A percentile compares a stretch with the other conserved stretches of the same genome.
Evolutionary conservation across 2,329 filamentous ascomycete species (phyloP).

Genomic region (Magnaporthiopsis poae): DNA sequence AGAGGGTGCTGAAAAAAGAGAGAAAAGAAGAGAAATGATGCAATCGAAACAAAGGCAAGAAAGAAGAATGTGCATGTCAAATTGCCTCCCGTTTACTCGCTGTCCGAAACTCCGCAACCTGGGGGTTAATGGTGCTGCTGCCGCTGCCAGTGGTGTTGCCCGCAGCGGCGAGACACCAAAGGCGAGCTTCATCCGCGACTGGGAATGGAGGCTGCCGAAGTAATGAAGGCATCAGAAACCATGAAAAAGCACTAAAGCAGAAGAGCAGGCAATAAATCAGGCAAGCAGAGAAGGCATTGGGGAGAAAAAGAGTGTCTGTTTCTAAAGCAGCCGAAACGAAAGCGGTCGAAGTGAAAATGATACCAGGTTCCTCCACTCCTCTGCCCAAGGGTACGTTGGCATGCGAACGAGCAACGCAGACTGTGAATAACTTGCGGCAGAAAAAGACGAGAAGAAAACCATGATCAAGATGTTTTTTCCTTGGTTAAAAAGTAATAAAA

Average conservation of each 20-base stretch:
- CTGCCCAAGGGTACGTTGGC: not conserved
- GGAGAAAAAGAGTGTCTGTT: not conserved
- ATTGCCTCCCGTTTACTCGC: not conserved
- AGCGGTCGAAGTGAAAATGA: not conserved
- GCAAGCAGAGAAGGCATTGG: not conserved
- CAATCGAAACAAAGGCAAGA: not conserved
- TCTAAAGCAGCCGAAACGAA: not conserved
- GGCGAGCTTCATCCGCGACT: not conserved
- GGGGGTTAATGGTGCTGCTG: no score
- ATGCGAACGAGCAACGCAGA: not conserved
- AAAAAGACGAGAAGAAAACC: not conserved
- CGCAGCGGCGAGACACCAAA: not conserved
- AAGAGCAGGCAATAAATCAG: not conserved
- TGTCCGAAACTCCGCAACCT: not conserved
- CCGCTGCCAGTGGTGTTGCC: not conserved
- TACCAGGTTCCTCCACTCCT: not conserved
- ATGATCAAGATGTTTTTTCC: not conserved
- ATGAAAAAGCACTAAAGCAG: not conserved
- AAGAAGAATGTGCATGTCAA: not conserved
- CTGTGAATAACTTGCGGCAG: not conserved
- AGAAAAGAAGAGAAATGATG: not conserved
- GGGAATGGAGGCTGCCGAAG: not conserved
- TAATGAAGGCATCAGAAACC: not conserved
- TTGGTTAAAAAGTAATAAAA: slow-evolving; percentile 1
- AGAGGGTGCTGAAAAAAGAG: not conserved